A percentile compares a stretch with the other conserved stretches of the same genome.
These are phyloP conservation scores for Penicillium simplicissimum DNA, from an alignment of 495 filamentous ascomycete species.

Conservation along the genomic window DNA sequence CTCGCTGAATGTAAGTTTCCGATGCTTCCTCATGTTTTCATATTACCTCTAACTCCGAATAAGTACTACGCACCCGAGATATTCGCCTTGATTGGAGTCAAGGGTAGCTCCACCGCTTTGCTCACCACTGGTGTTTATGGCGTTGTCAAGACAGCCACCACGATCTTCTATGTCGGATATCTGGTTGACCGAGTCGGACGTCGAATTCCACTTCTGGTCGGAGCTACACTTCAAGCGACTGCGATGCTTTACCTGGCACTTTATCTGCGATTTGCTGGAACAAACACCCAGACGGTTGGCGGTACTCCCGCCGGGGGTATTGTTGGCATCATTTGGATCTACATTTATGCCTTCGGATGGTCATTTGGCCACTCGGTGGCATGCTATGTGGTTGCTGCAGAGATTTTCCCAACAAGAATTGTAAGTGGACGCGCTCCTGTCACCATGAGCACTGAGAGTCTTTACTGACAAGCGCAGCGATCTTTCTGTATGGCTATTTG, in stretches of 20 bases:
- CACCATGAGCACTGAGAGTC: neutral
- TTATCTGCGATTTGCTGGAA: slow-evolving; percentile 45
- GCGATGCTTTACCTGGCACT: slow-evolving; percentile 70
- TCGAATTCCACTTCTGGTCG: slow-evolving; percentile 56
- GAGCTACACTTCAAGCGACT: slow-evolving; percentile 61
- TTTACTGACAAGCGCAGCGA: slow-evolving; percentile 6
- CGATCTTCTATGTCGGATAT: slow-evolving; percentile 57
- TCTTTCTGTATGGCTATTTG: slow-evolving; percentile 29
- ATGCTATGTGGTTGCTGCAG: slow-evolving; percentile 29
- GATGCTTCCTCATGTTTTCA: neutral
- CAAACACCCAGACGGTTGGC: slow-evolving; percentile 46
- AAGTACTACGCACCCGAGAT: slow-evolving; percentile 47
- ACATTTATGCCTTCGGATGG: slow-evolving; percentile 60
- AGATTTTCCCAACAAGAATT: slow-evolving; percentile 30
- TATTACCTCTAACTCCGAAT: neutral
- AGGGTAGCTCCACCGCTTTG: slow-evolving; percentile 33
- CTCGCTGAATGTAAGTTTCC: slow-evolving; percentile 29
- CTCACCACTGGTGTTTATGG: slow-evolving; percentile 48
- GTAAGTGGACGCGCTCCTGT: slow-evolving; percentile 12
- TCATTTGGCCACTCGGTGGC: slow-evolving; percentile 32
- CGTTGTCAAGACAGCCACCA: slow-evolving; percentile 49
- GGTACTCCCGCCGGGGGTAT: slow-evolving; percentile 46
- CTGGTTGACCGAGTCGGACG: slow-evolving; percentile 56
- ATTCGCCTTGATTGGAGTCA: slow-evolving; percentile 41
- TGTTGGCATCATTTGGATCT: slow-evolving; percentile 63